Base-by-base conservation (phyloP, 164 flowering plant species). In the Berberis thunbergii region DNA sequence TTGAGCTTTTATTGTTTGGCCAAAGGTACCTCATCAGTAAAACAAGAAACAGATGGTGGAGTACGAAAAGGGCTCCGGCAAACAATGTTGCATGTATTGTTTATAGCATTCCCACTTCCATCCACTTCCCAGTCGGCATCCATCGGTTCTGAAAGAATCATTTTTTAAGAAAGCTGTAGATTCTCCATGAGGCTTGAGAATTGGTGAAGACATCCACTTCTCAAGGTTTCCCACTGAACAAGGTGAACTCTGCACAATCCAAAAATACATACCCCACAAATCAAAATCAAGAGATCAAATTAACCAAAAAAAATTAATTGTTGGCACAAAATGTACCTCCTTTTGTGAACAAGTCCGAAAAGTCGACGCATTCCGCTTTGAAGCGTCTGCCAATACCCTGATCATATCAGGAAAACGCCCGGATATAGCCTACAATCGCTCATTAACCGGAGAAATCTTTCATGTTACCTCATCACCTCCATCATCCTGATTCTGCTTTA, bases 401-500 rank as follows among this genome's bases (percentile, higher is more conserved):
- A 82, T 66, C 69, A 75, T 67, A 55, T 77, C 84, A 0, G 89
- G 89, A 67, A 77, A 67, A 26, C 73, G 74, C 78, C 85, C 87
- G 0, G 89, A 75, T 38, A 82, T 75, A 1, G 95, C 81, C 63
- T 78, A 88, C 3, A 94, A 89, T 39, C 87, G 82, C 71, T 91
- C 86, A 67, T 87, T 87, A 11, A 94, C 84, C 0, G 99, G 99
- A 52, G 99, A 89, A 57, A 94, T 85, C 78, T 72, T 94, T 97
- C 99, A 94, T 38, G 96, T 89, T 52, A 94, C 75, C 74, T 89
- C 96, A 54, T 94, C 96, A 11, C 81, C 86, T 49, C 88, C 95
- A 74, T 94, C 99, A 76, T 91, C 93, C 71, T 94, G 99, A 73
- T 91, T 94, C 69, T 86, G 96, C 80, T 88, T 83, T 64, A 94